Percentiles rank a stretch among this genome's conserved stretches.
phyloP scores from a whole-genome alignment of 257 asterid species.

The Capsicum pubescens region DNA sequence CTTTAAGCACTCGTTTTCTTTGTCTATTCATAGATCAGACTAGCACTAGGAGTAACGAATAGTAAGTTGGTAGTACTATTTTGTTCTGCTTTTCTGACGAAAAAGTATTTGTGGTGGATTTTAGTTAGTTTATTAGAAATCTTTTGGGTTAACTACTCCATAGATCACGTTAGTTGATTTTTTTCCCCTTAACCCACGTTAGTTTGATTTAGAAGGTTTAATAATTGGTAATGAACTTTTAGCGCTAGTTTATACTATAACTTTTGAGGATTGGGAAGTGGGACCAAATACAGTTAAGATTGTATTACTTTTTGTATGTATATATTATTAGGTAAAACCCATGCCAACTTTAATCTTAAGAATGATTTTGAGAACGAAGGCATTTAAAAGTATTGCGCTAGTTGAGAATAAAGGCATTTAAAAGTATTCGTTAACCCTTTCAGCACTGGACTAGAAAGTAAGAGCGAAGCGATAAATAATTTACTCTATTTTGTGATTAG shows the following conservation, averaged over 20 bases:
- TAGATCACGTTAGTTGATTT: too few species aligned
- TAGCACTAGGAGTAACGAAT: not conserved
- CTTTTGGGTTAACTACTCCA: not conserved
- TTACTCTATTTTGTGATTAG: not conserved
- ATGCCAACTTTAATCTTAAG: not conserved
- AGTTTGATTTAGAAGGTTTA: not conserved
- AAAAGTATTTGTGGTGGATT: not conserved
- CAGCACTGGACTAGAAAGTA: not conserved
- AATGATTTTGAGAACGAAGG: not conserved
- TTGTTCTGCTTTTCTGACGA: not conserved
- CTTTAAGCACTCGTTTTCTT: not conserved
- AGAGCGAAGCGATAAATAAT: not conserved
- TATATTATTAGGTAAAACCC: not conserved
- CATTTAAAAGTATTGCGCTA: not conserved
- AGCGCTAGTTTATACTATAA: not conserved
- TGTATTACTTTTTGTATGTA: not conserved
- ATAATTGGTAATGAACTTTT: not conserved
- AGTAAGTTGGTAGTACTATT: not conserved
- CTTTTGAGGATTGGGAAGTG: not conserved
- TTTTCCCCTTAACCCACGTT: not conserved
- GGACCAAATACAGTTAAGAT: slow-evolving; percentile 15
- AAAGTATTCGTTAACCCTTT: not conserved
- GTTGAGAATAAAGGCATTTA: not conserved
- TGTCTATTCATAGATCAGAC: not conserved
- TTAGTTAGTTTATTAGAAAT: not conserved